These are phyloP conservation scores for Viola odorata DNA, from an alignment of 345 rosid genomes.

Conservation along the genomic window DNA sequence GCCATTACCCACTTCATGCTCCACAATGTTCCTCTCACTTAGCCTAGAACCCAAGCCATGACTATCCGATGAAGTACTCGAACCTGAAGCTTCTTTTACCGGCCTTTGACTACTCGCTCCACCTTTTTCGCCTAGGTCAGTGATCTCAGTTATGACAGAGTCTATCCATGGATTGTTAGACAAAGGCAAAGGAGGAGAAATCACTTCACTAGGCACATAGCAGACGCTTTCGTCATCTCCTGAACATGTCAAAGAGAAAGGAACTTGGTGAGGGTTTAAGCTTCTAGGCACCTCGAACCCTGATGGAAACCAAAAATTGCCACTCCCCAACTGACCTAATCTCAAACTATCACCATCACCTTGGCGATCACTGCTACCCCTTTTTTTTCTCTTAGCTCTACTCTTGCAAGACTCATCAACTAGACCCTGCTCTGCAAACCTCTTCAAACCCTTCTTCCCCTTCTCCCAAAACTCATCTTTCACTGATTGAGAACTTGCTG, in stretches of 20 bases:
- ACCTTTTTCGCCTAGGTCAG: constrained; percentile 61
- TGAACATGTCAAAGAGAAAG: constrained; percentile 66
- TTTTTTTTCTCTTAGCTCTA: constrained; percentile 76
- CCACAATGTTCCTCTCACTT: constrained; percentile 33
- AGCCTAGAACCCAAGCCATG: constrained; percentile 47
- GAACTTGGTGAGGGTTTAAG: constrained; percentile 45
- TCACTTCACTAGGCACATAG: constrained; percentile 63
- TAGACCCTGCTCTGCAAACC: constrained; percentile 57
- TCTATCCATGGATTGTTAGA: constrained; percentile 74
- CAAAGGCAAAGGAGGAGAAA: constrained; percentile 56
- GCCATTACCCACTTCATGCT: constrained; percentile 51
- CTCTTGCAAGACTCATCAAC: constrained; percentile 50
- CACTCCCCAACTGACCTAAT: constrained; percentile 39
- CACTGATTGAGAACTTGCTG: constrained; percentile 43
- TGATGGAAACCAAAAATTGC: constrained; percentile 72
- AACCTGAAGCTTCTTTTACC: constrained; percentile 66
- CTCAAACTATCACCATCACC: constrained; percentile 45
- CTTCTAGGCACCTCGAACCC: constrained; percentile 31
- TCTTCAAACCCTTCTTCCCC: constrained; percentile 71
- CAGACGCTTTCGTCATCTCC: constrained; percentile 65
- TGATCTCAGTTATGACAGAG: constrained; percentile 65
- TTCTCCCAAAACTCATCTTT: constrained; percentile 65
- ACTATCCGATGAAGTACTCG: constrained; percentile 78
- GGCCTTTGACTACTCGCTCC: constrained; percentile 53
- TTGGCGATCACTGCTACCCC: constrained; percentile 26